Evolutionary conservation across 164 flowering plant genomes (phyloP).

Genomic region (Chimonanthus salicifolius): DNA sequence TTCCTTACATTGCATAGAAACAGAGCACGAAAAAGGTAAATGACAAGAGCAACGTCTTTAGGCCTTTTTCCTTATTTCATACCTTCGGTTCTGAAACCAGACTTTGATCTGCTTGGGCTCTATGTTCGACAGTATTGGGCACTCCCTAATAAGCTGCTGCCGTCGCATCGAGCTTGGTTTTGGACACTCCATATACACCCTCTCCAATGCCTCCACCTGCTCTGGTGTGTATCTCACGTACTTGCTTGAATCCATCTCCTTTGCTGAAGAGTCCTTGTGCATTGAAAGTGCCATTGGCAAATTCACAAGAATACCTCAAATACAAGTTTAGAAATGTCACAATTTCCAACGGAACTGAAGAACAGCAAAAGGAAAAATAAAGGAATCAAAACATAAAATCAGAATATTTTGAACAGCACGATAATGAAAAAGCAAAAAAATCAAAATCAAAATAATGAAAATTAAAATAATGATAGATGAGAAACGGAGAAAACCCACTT

Average conservation of each 20-base stretch:
- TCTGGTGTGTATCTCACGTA: conserved; percentile 84
- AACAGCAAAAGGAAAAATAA: too few species aligned
- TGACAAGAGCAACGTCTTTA: too few species aligned
- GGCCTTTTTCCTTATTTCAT: neutral
- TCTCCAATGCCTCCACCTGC: conserved; percentile 87
- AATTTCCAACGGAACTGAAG: neutral
- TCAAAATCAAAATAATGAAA: too few species aligned
- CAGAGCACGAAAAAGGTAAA: too few species aligned
- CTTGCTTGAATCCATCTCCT: conserved; percentile 62
- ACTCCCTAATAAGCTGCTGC: conserved; percentile 80
- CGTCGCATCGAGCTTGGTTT: conserved; percentile 76
- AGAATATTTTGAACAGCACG: too few species aligned
- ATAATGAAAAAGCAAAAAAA: too few species aligned
- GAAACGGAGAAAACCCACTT: too few species aligned
- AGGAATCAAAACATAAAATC: too few species aligned
- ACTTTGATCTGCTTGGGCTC: conserved; percentile 95
- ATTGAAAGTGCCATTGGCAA: conserved; percentile 37
- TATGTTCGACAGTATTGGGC: conserved; percentile 74
- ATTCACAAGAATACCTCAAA: neutral
- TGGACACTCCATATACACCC: conserved; percentile 81
- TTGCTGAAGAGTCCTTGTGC: conserved; percentile 25
- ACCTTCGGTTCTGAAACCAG: conserved; percentile 95
- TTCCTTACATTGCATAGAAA: too few species aligned
- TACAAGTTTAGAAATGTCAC: too few species aligned
- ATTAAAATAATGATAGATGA: too few species aligned